These are phyloP conservation scores for Ascosphaera acerosa DNA, from an alignment of 2,329 filamentous ascomycete species.

Conservation along the genomic window DNA sequence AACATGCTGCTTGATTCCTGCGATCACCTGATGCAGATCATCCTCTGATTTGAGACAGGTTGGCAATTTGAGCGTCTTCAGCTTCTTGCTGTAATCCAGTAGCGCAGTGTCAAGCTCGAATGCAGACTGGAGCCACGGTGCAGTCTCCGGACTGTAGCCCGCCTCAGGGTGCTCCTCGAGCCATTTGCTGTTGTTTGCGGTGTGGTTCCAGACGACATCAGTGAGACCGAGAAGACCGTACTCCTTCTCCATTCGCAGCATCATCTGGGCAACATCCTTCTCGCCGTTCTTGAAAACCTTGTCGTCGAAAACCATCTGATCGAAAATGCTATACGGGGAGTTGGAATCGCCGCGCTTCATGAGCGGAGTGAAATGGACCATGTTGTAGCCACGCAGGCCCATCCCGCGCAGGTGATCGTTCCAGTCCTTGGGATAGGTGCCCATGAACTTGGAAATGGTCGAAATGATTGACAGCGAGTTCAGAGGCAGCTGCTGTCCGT, in stretches of 20 bases:
- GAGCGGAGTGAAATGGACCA: slow-evolving; percentile 93
- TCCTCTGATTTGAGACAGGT: slow-evolving; percentile 42
- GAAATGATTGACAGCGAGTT: slow-evolving; percentile 82
- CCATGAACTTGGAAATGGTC: slow-evolving; percentile 94
- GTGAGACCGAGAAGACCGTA: slow-evolving; percentile 71
- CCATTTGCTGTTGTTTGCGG: slow-evolving; percentile 87
- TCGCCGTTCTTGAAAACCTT: slow-evolving; percentile 64
- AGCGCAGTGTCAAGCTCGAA: slow-evolving; percentile 57
- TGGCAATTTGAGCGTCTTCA: slow-evolving; percentile 46
- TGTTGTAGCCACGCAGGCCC: slow-evolving; percentile 82
- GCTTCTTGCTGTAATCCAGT: slow-evolving; percentile 34
- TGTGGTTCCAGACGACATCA: slow-evolving; percentile 96
- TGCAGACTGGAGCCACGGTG: slow-evolving; percentile 41
- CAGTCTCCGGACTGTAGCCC: slow-evolving; percentile 80
- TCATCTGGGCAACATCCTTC: slow-evolving; percentile 49
- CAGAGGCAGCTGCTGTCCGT: slow-evolving; percentile 49
- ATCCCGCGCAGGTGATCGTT: slow-evolving; percentile 72
- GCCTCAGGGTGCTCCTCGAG: slow-evolving; percentile 82
- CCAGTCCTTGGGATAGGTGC: slow-evolving; percentile 73
- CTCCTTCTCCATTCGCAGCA: slow-evolving; percentile 58
- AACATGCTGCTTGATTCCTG: slow-evolving; percentile 56
- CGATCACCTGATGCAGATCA: slow-evolving; percentile 61
- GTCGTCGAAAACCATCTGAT: slow-evolving; percentile 72
- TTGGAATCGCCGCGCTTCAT: slow-evolving; percentile 76
- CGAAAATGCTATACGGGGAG: slow-evolving; percentile 88